Evolutionary conservation across 306 rosid genomes (phyloP).

Genomic region (Datisca glomerata): DNA sequence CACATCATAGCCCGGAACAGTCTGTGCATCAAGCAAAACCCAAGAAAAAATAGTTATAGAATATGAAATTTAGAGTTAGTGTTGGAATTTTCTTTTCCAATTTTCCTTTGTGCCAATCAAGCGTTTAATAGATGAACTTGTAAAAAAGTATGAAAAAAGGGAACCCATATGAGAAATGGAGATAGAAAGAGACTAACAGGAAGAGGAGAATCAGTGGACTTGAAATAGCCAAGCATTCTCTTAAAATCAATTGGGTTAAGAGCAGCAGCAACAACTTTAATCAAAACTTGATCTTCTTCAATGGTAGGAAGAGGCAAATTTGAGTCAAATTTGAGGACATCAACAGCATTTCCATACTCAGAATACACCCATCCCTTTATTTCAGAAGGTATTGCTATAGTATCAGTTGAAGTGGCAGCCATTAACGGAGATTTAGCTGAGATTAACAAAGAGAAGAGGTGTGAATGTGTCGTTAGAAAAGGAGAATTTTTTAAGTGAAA

Average conservation of each 20-base stretch:
- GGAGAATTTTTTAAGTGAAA: too few relatives aligned
- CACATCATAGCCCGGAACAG: conserved; percentile 53
- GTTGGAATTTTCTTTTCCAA: too few relatives aligned
- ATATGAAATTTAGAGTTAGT: too few relatives aligned
- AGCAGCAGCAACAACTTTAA: conserved; percentile 59
- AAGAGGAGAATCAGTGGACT: conserved; percentile 18
- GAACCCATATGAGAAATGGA: neutral
- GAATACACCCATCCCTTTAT: conserved; percentile 50
- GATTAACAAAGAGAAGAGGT: too few relatives aligned
- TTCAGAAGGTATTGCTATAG: conserved; percentile 21
- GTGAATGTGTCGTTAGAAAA: too few relatives aligned
- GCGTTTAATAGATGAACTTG: too few relatives aligned
- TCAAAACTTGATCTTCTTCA: conserved; percentile 43
- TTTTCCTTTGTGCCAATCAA: too few relatives aligned
- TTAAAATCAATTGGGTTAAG: conserved; percentile 55
- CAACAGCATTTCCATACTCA: conserved; percentile 29
- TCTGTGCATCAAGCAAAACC: conserved; percentile 19
- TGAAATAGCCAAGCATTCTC: conserved; percentile 30
- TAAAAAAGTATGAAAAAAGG: too few relatives aligned
- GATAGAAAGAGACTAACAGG: conserved; percentile 20
- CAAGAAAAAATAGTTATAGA: too few relatives aligned
- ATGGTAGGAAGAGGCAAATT: conserved; percentile 29
- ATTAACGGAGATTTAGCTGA: conserved; percentile 1
- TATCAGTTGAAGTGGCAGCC: conserved; percentile 21
- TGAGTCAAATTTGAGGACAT: conserved; percentile 36